Evolutionary conservation across 805 yeast genomes (phyloP), one percentile per base, ranked within the genome.

Genomic region (Wickerhamomyces subpelliculosus): DNA sequence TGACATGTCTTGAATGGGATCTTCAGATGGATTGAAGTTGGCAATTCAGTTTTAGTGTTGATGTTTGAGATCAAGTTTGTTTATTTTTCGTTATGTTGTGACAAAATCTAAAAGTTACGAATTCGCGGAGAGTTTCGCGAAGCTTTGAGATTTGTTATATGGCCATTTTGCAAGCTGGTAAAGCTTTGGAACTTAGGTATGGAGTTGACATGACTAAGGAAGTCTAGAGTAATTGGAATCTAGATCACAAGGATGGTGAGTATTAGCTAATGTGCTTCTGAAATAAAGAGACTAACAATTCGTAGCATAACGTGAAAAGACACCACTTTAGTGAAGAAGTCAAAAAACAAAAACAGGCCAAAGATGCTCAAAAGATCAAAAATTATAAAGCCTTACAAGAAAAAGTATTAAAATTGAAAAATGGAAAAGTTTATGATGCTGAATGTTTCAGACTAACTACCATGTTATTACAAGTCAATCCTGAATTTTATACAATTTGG

Each of bases 401-500:
- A 1, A 40, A 52, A 2, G 68, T 78, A 3, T 61, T 83, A n/a
- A 45, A 48, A 1, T 26, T 48, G 40, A 53, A 72, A 49, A 49
- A 48, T 17, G 27, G 42, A 2, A 46, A 55, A 3, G 41, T 52
- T 2, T 68, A 63, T 38, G 58, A 55, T 17, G 49, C 52, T 1
- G 65, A 62, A 3, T 55, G 75, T 0, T 65, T 87, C 20, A 64
- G 67, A 1, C 54, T 66, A 18, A 82, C 94, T 0, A 70, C 83
- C 0, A 61, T 64, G 16, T 48, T 89, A 12, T 64, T 93, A 17
- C 60, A 67, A 8, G 52, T 73, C 36, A 88, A 89, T 51, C 96
- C 97, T 0, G 97, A 93, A 54, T 73, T 82, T 45, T 89, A 89
- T 58, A 79, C 96, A 0, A 68, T 77, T 1, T 93, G 97, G 97